Conservation (phyloP, 1,284 basidiomycete species). For the Ceratobasidium sp. region DNA sequence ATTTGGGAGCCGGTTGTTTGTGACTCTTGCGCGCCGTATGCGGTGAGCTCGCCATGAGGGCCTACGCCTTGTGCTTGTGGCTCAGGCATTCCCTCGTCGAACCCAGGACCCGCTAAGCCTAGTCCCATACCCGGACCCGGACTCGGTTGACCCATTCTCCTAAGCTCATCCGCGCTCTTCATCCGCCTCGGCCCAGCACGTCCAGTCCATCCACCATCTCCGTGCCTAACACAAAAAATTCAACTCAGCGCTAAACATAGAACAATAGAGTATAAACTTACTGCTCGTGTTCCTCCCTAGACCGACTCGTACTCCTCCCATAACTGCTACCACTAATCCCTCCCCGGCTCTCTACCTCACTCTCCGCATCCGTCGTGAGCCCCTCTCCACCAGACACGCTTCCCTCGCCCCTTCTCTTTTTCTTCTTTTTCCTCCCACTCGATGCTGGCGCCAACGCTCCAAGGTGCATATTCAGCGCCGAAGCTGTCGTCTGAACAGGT, state of each 20-base stretch:
- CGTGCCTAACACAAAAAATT: conserved; percentile 2
- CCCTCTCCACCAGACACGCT: conserved; percentile 12
- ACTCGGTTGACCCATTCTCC: conserved; percentile 33
- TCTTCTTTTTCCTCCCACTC: conserved; percentile 6
- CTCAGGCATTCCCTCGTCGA: conserved; percentile 6
- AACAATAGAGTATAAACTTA: not conserved
- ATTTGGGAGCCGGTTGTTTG: not conserved
- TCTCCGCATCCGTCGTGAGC: conserved; percentile 20
- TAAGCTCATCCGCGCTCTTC: conserved; percentile 49
- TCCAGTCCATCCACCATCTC: not conserved
- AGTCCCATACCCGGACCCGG: conserved; percentile 56
- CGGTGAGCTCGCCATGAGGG: too few species aligned
- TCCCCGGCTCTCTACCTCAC: conserved; percentile 5
- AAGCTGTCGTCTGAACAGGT: conserved; percentile 39
- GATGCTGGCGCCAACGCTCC: conserved; percentile 5
- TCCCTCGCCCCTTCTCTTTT: conserved; percentile 22
- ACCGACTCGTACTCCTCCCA: not conserved
- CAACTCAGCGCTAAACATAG: not conserved
- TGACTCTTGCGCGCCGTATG: too few species aligned
- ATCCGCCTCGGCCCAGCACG: conserved; percentile 44
- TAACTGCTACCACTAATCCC: not conserved
- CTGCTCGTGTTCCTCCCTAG: not conserved
- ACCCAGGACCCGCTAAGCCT: conserved; percentile 45
- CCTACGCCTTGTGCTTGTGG: not conserved
- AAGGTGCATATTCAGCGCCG: conserved; percentile 49